phyloP scores from a whole-genome alignment of 1,284 basidiomycete species.

The Trichosporon coremiiforme region DNA sequence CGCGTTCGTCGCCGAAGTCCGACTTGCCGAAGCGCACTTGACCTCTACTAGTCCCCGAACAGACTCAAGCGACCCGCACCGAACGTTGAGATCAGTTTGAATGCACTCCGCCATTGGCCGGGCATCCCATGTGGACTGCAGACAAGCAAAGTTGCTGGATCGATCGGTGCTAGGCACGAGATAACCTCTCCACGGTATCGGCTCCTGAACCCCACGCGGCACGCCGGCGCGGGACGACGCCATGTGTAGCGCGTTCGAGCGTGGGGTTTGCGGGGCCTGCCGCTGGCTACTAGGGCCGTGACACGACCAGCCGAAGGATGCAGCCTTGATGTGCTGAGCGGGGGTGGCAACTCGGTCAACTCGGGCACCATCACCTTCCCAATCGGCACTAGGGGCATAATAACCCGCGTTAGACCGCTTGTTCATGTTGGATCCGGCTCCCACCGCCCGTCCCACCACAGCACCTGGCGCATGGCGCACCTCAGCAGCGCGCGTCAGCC shows the following conservation, averaged over 20 bases:
- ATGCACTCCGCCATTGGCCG: too few relatives aligned
- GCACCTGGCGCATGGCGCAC: background rate
- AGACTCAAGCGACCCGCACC: too few relatives aligned
- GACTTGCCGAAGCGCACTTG: too few relatives aligned
- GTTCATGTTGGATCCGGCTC: background rate
- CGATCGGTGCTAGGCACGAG: background rate
- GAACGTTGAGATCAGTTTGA: too few relatives aligned
- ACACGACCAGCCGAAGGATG: background rate
- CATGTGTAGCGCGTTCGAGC: background rate
- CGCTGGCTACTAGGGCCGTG: background rate
- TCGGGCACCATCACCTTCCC: conserved; percentile 6
- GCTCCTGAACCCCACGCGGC: background rate
- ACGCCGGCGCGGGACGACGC: background rate
- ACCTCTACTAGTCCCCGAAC: too few relatives aligned
- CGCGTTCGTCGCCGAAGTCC: too few relatives aligned
- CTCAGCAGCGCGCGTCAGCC: background rate
- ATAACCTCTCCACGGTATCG: background rate
- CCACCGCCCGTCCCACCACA: background rate
- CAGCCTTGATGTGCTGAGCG: too few relatives aligned
- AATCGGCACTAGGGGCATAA: conserved; percentile 8
- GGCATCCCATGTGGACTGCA: too few relatives aligned
- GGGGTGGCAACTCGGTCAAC: conserved; percentile 3
- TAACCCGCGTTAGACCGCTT: background rate
- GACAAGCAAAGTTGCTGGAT: background rate
- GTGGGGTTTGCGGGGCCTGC: background rate